phyloP scores from a whole-genome alignment of 768 basidiomycete genomes.

The Chiua virens region DNA sequence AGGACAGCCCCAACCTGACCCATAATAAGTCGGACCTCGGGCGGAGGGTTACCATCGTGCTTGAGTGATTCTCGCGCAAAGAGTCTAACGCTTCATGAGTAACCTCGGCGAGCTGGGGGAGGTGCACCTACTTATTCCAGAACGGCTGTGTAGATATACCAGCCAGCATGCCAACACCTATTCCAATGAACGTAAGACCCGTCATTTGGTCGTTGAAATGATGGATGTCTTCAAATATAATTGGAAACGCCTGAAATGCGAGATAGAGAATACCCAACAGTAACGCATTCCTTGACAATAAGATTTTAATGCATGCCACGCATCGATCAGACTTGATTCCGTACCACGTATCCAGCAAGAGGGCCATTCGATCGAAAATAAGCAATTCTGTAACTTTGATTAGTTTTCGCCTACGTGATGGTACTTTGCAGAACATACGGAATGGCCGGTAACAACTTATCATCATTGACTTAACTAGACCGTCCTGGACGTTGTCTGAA shows the following conservation, averaged over 20 bases:
- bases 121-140: constrained; percentile 38
- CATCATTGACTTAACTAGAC: constrained; percentile 46
- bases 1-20: constrained; percentile 68
- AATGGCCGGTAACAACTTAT: constrained; percentile 72
- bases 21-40: constrained; percentile 65
- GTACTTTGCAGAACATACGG: constrained; percentile 42
- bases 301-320: neutral
- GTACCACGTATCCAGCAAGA: constrained; percentile 70
- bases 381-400: constrained; percentile 49
- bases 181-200: constrained; percentile 50
- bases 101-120: neutral
- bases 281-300: constrained; percentile 35
- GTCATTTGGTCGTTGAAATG: constrained; percentile 52
- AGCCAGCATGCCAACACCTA: constrained; percentile 47
- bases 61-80: constrained; percentile 37
- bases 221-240: constrained; percentile 49
- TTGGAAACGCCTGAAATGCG: constrained; percentile 56
- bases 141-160: constrained; percentile 42
- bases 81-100: constrained; percentile 29
- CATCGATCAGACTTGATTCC: constrained; percentile 11
- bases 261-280: constrained; percentile 48
- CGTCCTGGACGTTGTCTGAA: constrained; percentile 49
- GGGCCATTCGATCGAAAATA: constrained; percentile 70
- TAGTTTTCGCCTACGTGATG: neutral
- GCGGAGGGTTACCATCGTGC: constrained; percentile 51